Evolutionary conservation across 148 eudicot genomes (phyloP).

Genomic region (Salicornia ramosissima): DNA sequence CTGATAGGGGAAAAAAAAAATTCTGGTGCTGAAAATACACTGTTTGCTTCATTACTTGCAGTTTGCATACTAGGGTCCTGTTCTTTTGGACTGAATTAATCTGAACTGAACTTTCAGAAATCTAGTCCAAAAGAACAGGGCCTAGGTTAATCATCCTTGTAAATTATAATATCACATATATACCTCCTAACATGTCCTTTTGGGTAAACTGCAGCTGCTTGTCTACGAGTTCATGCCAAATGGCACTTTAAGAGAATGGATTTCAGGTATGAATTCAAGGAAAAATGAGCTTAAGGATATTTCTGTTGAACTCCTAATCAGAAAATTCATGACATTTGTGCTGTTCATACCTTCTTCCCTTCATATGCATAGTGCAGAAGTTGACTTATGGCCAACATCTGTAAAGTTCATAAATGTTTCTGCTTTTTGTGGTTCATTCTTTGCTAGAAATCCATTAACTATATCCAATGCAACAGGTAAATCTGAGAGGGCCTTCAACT

Average conservation of each 20-base stretch:
- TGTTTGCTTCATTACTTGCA: neutral
- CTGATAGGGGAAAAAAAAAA: no score
- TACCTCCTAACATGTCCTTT: constrained; percentile 15
- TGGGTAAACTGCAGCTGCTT: constrained; percentile 52
- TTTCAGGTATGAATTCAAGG: constrained; percentile 50
- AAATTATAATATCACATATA: neutral
- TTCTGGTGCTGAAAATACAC: neutral
- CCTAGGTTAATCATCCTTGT: neutral
- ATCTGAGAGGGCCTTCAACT: constrained; percentile 45
- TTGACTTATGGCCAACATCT: neutral
- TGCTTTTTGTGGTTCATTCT: neutral
- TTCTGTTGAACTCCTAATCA: neutral
- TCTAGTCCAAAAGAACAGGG: no score
- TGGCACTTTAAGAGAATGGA: constrained; percentile 76
- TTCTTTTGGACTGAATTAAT: no score
- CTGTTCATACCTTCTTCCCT: neutral
- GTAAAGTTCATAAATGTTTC: neutral
- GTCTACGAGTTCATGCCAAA: constrained; percentile 87
- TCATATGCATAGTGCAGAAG: neutral
- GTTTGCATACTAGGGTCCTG: no score
- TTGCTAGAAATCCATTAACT: neutral
- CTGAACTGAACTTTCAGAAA: no score
- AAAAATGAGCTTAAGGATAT: neutral
- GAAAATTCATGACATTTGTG: neutral
- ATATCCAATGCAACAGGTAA: constrained; percentile 34